A percentile compares a stretch with the other conserved stretches of the same genome.
These are phyloP conservation scores for Kluyveromyces nonfermentans DNA, from an alignment of 805 yeast species.

Conservation along the genomic window DNA sequence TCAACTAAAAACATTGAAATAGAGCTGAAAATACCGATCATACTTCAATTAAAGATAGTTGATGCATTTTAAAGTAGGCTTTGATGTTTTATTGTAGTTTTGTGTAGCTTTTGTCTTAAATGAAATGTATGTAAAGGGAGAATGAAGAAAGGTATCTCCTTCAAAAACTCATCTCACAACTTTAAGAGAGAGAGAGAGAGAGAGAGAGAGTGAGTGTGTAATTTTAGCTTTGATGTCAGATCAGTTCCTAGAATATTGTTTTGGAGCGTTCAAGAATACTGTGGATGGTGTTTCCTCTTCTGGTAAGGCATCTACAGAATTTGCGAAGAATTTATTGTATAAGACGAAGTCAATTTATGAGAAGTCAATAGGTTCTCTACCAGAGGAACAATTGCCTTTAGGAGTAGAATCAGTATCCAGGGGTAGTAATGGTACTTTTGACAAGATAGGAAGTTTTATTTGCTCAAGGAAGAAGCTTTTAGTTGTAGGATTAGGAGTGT, in stretches of 20 bases:
- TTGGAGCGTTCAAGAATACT: conserved; percentile 2
- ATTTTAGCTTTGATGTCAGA: background rate
- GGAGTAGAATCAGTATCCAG: background rate
- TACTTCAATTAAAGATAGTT: too few species aligned
- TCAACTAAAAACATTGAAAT: too few species aligned
- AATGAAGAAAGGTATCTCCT: too few species aligned
- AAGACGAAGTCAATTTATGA: conserved; percentile 2
- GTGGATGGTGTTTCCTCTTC: background rate
- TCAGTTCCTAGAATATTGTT: conserved; percentile 1
- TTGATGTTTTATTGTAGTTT: too few species aligned
- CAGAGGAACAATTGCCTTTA: background rate
- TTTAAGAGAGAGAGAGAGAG: too few species aligned
- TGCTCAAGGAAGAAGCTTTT: background rate
- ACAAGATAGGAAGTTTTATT: background rate
- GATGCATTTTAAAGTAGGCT: too few species aligned
- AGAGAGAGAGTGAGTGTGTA: background rate
- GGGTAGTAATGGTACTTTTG: background rate
- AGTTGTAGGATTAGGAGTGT: conserved; percentile 10
- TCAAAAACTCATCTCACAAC: too few species aligned
- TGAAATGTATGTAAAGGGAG: too few species aligned
- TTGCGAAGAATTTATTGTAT: background rate
- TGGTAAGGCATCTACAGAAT: conserved; percentile 1
- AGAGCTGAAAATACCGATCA: too few species aligned
- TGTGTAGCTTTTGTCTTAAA: too few species aligned
- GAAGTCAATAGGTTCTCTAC: background rate